Evolutionary conservation across 192 early-diverging fungal genomes (phyloP), one percentile per base, ranked within the genome.

Genomic region (Thoreauomyces humboldtii): DNA sequence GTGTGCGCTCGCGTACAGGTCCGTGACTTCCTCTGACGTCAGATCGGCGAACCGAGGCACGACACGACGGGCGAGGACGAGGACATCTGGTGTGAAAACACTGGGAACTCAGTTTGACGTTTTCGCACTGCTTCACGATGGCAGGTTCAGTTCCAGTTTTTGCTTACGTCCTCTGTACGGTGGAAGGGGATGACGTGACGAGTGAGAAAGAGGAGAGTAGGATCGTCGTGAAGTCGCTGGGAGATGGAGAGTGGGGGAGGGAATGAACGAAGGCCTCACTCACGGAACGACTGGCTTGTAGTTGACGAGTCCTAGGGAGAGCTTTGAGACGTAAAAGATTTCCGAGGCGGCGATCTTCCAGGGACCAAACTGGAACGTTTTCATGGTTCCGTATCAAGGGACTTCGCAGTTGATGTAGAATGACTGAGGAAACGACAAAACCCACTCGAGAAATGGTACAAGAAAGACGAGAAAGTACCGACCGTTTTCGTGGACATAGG

Each of bases 211-310:
- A n/a, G n/a, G n/a, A n/a, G n/a, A n/a, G n/a, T n/a, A n/a, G n/a
- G n/a, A n/a, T n/a, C n/a, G n/a, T 11, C 22, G 9, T 15, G 7
- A 51, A 9, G 22, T 9, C 15, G 51, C 31, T 53, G 4, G 4
- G 24, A 29, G 31, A 17, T 17, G 31, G 27, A 43, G 36, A 65
- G 52, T 31, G 52, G 38, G 9, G 17, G 38, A 46, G 43, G 24
- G 43, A 17, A 35, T n/a, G 7, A 7, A 36, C 3, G 7, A 33
- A n/a, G n/a, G n/a, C n/a, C n/a, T n/a, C n/a, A 70, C 77, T 81
- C 77, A 89, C 87, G 89, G 89, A 0, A 85, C 81, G 42, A 93
- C 85, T 15, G 96, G 94, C 71, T 96, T 96, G n/a, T 93, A 80
- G 69, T 96, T 96, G 51, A 96, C 94, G 11, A 98, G 69, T 0